Base-by-base conservation (phyloP, 495 filamentous ascomycete species). In the Lasiosphaeria miniovina region DNA sequence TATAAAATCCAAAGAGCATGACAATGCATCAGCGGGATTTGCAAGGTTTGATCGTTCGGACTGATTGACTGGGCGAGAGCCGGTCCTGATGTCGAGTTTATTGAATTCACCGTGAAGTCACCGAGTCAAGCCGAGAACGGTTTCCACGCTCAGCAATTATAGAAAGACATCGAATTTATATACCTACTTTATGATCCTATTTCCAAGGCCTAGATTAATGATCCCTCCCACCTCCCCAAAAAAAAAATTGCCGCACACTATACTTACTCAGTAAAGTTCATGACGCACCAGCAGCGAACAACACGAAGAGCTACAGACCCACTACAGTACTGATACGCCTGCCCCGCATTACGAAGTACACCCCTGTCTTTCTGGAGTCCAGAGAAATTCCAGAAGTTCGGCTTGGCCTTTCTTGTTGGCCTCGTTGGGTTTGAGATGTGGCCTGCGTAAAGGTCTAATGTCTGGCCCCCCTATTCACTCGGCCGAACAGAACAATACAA, bases 341-440 rank as follows among this genome's bases (percentile, higher is more conserved):
- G 24, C 24, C 24, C 24, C 43, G 43, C 43, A n/a, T n/a, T n/a
- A 46, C 43, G 8, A 11, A 46, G 12, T 46, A n/a, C 43, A 46
- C 8, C 43, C 43, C 43, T 46, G 24, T 46, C 5, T 11, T n/a
- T 46, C 4, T 9, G 4, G 43, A 46, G 11, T 46, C 43, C 15
- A 6, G 11, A 4, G 12, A 46, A n/a, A 46, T n/a, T 5, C 43
- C 11, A 5, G 43, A n/a, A 46, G 7, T 11, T 11, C 15, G 43
- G 43, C 43, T 46, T 46, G 43, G 43, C 43, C 12, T 14, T 9
- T 24, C 24, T 24, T 14, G 43, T 11, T 46, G 12, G 43, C 12
- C 11, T 46, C 11, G 43, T 46, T 46, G 43, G 38, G 43, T 46
- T 46, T 46, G 43, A 46, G 43, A 46, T 46, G 6, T 46, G 43